Evolutionary conservation across 2,329 filamentous ascomycete species (phyloP).

Genomic region (Pestalotiopsis sp.): DNA sequence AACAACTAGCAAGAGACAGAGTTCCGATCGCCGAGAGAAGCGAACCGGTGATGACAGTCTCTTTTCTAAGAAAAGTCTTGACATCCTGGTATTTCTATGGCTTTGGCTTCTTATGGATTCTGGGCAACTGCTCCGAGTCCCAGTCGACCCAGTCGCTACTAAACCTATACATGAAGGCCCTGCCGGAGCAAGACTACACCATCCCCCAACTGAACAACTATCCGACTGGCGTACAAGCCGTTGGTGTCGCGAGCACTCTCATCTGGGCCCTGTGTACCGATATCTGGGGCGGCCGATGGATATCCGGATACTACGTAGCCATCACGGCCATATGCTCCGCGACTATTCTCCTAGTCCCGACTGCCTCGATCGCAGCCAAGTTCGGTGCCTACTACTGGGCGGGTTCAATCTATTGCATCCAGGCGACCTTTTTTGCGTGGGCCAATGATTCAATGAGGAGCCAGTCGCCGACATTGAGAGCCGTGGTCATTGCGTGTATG

Average conservation of each 20-base stretch:
- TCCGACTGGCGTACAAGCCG: not conserved
- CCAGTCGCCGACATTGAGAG: too few species aligned
- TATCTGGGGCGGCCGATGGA: not conserved
- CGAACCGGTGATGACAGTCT: not conserved
- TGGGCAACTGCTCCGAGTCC: not conserved
- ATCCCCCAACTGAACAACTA: not conserved
- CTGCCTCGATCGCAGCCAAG: not conserved
- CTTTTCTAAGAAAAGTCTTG: not conserved
- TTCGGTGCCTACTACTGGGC: not conserved
- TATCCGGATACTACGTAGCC: too few species aligned
- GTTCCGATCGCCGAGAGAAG: not conserved
- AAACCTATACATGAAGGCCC: not conserved
- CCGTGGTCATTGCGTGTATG: too few species aligned
- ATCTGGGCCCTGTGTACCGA: not conserved
- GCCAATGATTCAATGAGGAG: not conserved
- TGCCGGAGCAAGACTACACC: not conserved
- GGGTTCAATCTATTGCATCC: not conserved
- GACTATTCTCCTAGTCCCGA: not conserved
- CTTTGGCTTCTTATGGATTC: not conserved
- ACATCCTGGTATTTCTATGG: not conserved
- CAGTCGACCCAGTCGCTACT: not conserved
- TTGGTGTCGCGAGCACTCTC: not conserved
- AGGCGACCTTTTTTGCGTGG: not conserved
- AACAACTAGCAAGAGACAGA: not conserved
- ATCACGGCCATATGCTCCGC: not conserved